Evolutionary conservation across 163 green algal species (phyloP), one percentile per base, ranked within the genome.

Genomic region (Scenedesmus sp.): DNA sequence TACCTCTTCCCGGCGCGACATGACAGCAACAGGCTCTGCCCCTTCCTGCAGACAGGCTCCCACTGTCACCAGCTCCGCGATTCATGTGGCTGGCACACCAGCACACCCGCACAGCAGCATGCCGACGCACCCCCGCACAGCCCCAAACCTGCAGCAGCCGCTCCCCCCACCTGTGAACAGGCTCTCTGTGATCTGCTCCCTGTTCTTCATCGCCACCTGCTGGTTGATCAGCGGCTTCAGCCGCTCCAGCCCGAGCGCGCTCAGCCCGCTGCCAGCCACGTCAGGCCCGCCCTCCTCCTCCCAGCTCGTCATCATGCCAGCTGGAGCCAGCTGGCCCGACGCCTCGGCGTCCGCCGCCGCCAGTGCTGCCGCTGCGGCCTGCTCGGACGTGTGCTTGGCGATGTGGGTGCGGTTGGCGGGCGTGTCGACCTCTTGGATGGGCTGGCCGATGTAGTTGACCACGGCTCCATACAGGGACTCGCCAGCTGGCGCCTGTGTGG

Each of bases 141-240:
- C n/a, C n/a, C n/a, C n/a, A n/a, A n/a, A n/a, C n/a, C n/a, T n/a
- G n/a, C n/a, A n/a, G n/a, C n/a, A n/a, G n/a, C n/a, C 76, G 37
- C 4, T 26, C 93, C 86, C 95, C 51, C 97, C 93, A 37, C 97
- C 97, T 30, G 97, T 99, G 15, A 96, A 65, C 49, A 98, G 88
- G 37, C 94, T 84, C 91, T 98, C 95, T 15, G 88, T 92, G 93
- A 99, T 98, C 91, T 97, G 96, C 88, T 98, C 95, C 30, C 97
- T 90, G 80, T 92, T 91, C 72, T 97, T 96, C 95, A 99, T 98
- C 82, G 95, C 88, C 37, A 95, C 93, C 76, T 96, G 92, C 76
- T 93, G 70, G 59, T 97, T 96, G 9, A 98, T 87, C 78, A 99
- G 93, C 49, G 96, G 96, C 56, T 95, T 87, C 33, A 76, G 82